Evolutionary conservation across 2,329 filamentous ascomycete genomes (phyloP).

Genomic region (Aureobasidium sp.): DNA sequence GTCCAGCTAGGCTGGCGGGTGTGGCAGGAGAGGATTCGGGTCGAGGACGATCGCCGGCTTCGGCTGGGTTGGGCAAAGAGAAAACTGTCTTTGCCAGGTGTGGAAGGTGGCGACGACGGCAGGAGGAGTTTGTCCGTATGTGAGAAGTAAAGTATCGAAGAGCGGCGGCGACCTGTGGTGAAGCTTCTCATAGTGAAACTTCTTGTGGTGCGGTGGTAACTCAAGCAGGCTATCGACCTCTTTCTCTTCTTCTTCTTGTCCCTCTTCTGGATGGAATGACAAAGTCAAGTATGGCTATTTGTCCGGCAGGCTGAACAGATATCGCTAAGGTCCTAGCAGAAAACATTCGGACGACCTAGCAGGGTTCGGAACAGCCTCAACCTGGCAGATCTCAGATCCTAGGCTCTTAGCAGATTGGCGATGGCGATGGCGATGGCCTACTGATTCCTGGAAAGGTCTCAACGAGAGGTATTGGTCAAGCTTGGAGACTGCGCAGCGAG

Average conservation of each 20-base stretch:
- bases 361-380: slow-evolving; percentile 3
- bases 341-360: not conserved
- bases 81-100: not conserved
- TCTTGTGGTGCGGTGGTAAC: slow-evolving; percentile 2
- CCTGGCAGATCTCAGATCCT: not conserved
- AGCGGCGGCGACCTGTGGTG: not conserved
- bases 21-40: not conserved
- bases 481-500: not conserved
- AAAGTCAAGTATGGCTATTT: slow-evolving; percentile 1
- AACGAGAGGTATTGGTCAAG: slow-evolving; percentile 1
- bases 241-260: not conserved
- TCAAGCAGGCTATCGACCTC: slow-evolving; percentile 3
- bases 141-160: slow-evolving; percentile 2
- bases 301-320: slow-evolving; percentile 1
- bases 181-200: slow-evolving; percentile 8
- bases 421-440: slow-evolving; percentile 1
- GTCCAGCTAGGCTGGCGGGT: slow-evolving; percentile 1
- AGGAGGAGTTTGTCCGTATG: slow-evolving; percentile 1
- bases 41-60: not conserved
- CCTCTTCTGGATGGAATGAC: slow-evolving; percentile 1
- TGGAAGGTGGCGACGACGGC: not conserved
- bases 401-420: slow-evolving; percentile 1
- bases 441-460: not conserved
- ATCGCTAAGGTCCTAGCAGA: not conserved
- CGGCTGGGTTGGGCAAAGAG: not conserved